Percentiles rank a stretch among this genome's conserved stretches.
phyloP scores from a whole-genome alignment of 1,284 basidiomycete genomes.

The Ustilago vetiveriae region DNA sequence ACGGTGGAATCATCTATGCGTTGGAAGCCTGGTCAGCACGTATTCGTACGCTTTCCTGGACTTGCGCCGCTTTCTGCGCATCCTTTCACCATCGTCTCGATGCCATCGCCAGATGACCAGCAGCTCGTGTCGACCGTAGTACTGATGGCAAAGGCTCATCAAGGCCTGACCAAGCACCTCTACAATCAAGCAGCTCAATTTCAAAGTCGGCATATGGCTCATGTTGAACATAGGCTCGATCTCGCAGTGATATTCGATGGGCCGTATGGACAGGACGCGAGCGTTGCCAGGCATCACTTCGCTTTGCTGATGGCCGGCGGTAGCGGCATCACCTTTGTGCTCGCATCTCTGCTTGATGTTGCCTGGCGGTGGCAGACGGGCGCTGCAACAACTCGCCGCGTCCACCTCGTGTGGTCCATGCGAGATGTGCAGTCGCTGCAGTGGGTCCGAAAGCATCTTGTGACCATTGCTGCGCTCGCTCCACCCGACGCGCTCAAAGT shows the following conservation, averaged over 20 bases:
- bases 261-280: slow-evolving; percentile 50
- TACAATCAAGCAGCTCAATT: slow-evolving; percentile 9
- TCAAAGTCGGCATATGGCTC: background rate
- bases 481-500: slow-evolving; percentile 20
- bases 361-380: slow-evolving; percentile 45
- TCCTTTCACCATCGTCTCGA: slow-evolving; percentile 61
- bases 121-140: slow-evolving; percentile 43
- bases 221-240: background rate
- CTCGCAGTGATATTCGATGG: slow-evolving; percentile 52
- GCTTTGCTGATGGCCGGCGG: slow-evolving; percentile 52
- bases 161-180: slow-evolving; percentile 40
- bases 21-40: slow-evolving; percentile 61
- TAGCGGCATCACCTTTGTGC: slow-evolving; percentile 52
- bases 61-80: slow-evolving; percentile 48
- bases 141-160: slow-evolving; percentile 43
- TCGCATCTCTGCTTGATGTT: slow-evolving; percentile 44
- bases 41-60: slow-evolving; percentile 59
- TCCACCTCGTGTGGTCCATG: slow-evolving; percentile 41
- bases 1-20: slow-evolving; percentile 48
- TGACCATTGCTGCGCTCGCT: slow-evolving; percentile 21
- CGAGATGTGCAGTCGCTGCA: slow-evolving; percentile 16
- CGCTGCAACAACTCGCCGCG: slow-evolving; percentile 11
- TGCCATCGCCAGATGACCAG: slow-evolving; percentile 38
- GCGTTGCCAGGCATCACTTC: slow-evolving; percentile 23
- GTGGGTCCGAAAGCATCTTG: slow-evolving; percentile 27